phyloP scores from a whole-genome alignment of 2,329 filamentous ascomycete genomes.

The Xylaria sp. region DNA sequence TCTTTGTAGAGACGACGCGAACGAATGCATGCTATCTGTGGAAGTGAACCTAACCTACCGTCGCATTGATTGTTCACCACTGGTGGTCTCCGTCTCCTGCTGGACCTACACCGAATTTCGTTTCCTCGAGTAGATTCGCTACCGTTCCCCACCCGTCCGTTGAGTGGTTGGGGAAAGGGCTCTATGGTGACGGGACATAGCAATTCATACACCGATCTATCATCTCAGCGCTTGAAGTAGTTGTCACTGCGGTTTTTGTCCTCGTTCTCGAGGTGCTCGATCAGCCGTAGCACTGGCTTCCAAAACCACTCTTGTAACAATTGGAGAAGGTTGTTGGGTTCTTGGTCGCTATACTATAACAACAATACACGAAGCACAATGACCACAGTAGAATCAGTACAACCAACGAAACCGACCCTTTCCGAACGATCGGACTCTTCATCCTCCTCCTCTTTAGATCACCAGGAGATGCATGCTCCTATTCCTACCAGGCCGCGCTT shows the following conservation, averaged over 20 bases:
- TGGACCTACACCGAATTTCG: slow-evolving; percentile 21
- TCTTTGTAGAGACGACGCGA: slow-evolving; percentile 23
- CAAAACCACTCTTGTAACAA: neutral
- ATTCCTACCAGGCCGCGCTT: slow-evolving; percentile 71
- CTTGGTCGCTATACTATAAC: slow-evolving; percentile 2
- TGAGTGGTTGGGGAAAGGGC: slow-evolving; percentile 31
- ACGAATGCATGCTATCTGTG: slow-evolving; percentile 13
- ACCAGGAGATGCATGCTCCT: slow-evolving; percentile 59
- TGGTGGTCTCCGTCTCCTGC: slow-evolving; percentile 8
- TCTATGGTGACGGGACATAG: slow-evolving; percentile 28
- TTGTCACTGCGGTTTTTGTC: slow-evolving; percentile 1
- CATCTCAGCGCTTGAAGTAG: slow-evolving; percentile 16
- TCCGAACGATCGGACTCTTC: slow-evolving; percentile 48
- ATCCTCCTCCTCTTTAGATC: slow-evolving; percentile 45
- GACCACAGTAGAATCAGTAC: slow-evolving; percentile 37
- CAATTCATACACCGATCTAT: slow-evolving; percentile 14
- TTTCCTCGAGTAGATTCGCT: slow-evolving; percentile 19
- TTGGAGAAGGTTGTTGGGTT: slow-evolving; percentile 10
- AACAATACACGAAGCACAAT: slow-evolving; percentile 38
- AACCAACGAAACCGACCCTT: slow-evolving; percentile 41
- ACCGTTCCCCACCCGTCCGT: slow-evolving; percentile 27
- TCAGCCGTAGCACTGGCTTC: slow-evolving; percentile 13
- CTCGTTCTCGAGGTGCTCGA: slow-evolving; percentile 6
- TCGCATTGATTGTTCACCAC: slow-evolving; percentile 19
- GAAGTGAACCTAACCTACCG: slow-evolving; percentile 17